These are phyloP conservation scores for Kodamaea arcana DNA, from an alignment of 1,139 yeast species.

Conservation along the genomic window DNA sequence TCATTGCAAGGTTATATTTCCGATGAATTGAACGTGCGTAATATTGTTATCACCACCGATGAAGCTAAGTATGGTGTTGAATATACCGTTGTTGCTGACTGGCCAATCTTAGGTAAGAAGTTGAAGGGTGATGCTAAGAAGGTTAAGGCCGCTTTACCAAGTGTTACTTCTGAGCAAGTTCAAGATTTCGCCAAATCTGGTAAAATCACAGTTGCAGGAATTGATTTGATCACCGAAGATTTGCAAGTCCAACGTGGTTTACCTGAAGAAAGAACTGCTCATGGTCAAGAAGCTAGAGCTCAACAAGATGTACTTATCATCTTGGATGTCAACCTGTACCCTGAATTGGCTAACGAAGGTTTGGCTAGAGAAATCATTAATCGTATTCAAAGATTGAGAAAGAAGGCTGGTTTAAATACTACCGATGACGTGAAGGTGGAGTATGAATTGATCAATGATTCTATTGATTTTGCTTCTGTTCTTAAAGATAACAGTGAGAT, in stretches of 20 bases:
- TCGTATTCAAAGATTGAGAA: constrained; percentile 96
- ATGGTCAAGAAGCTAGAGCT: constrained; percentile 82
- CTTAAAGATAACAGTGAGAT: constrained; percentile 62
- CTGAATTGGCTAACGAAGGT: constrained; percentile 90
- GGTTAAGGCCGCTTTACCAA: constrained; percentile 91
- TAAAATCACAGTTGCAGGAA: constrained; percentile 81
- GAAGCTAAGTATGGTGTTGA: constrained; percentile 90
- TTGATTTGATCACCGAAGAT: constrained; percentile 81
- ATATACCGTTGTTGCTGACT: constrained; percentile 93
- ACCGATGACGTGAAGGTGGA: constrained; percentile 93
- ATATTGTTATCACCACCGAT: constrained; percentile 80
- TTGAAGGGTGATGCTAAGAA: constrained; percentile 89
- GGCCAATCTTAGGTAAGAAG: constrained; percentile 98
- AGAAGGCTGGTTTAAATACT: constrained; percentile 91
- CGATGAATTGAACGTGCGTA: constrained; percentile 92
- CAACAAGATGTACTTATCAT: constrained; percentile 86
- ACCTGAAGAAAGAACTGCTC: constrained; percentile 52
- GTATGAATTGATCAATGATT: constrained; percentile 67
- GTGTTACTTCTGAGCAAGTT: constrained; percentile 75
- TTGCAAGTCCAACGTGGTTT: constrained; percentile 86
- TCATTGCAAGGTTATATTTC: constrained; percentile 72
- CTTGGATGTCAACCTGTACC: constrained; percentile 81
- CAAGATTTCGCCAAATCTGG: constrained; percentile 71
- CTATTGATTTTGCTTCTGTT: constrained; percentile 63
- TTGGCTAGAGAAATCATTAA: constrained; percentile 93